Conservation (phyloP, 352 stramenopile species). For the Globisporangium canariense region DNA sequence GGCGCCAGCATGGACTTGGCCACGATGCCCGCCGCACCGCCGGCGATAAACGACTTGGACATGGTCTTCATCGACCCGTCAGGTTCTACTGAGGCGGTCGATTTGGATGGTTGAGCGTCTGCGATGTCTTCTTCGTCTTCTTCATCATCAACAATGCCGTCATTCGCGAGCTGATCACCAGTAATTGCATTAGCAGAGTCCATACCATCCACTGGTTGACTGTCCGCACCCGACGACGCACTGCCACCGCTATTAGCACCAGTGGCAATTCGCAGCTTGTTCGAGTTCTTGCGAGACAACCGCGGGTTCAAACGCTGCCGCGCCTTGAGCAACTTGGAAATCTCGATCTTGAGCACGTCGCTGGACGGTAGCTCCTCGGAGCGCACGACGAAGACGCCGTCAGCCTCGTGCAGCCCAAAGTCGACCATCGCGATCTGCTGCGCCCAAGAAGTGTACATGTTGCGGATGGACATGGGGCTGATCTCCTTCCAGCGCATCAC, state of each 20-base stretch:
- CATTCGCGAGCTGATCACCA: neutral
- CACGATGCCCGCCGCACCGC: slow-evolving; percentile 64
- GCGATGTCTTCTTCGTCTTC: neutral
- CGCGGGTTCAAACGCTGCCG: slow-evolving; percentile 5
- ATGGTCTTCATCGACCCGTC: slow-evolving; percentile 55
- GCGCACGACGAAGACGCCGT: slow-evolving; percentile 66
- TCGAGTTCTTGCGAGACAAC: neutral
- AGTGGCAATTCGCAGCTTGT: slow-evolving; percentile 2
- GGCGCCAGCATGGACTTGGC: slow-evolving; percentile 76
- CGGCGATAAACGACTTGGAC: slow-evolving; percentile 83
- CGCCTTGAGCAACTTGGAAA: slow-evolving; percentile 16
- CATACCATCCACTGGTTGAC: neutral
- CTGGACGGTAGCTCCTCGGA: slow-evolving; percentile 31
- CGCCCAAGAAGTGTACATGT: slow-evolving; percentile 78
- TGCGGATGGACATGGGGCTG: slow-evolving; percentile 56
- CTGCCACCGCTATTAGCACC: neutral
- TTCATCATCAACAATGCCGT: neutral
- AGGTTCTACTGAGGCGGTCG: neutral
- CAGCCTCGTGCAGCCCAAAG: slow-evolving; percentile 65
- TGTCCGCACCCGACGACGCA: neutral
- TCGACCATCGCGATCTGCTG: slow-evolving; percentile 66
- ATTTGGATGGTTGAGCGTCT: neutral
- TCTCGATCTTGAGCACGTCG: slow-evolving; percentile 31
- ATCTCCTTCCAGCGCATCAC: slow-evolving; percentile 82
- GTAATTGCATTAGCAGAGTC: neutral